Evolutionary conservation across 228 moss, liverwort and hornwort genomes (phyloP), one percentile per base, ranked within the genome.

Genomic region (Sphagnum fallax): DNA sequence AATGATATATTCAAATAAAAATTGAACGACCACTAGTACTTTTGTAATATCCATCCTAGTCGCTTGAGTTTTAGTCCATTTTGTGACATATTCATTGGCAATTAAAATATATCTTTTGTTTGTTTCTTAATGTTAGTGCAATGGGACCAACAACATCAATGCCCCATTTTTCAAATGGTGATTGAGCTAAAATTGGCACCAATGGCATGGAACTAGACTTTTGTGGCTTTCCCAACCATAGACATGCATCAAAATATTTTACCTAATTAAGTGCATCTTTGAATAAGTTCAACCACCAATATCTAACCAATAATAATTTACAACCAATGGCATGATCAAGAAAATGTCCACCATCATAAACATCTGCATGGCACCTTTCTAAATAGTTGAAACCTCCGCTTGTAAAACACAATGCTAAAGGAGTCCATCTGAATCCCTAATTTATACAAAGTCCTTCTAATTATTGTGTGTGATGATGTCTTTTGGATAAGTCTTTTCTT

Each of bases 241-340:
- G 51, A 48, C 63, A 67, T 4, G 65, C 62, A 6, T 72, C 62
- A 64, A 72, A 72, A 0, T 16, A 9, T 8, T 32, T 15, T 0
- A 12, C 60, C 69, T 50, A 72, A 0, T 48, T 0, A 6, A n/a
- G 9, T 52, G 59, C 48, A 65, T 73, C 52, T 4, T 6, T 52
- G 5, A 69, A 69, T 4, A 77, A 7, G 0, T 55, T 69, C 0
- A 68, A 63, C 72, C 72, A 77, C 72, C 77, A 77, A 73, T 77
- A 77, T 0, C 64, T 47, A 0, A 18, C 10, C 6, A 58, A 6
- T 50, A 73, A 50, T 3, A 15, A 55, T 52, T 72, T 77, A 5
- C 4, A 2, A 1, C 14, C 8, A 0, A 60, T 72, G 0, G 50
- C 13, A 8, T 47, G 6, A 0, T 69, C 10, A 0, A 50, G 68